phyloP scores from a whole-genome alignment of 176 grass and related monocot genomes.

The Lolium multiflorum region DNA sequence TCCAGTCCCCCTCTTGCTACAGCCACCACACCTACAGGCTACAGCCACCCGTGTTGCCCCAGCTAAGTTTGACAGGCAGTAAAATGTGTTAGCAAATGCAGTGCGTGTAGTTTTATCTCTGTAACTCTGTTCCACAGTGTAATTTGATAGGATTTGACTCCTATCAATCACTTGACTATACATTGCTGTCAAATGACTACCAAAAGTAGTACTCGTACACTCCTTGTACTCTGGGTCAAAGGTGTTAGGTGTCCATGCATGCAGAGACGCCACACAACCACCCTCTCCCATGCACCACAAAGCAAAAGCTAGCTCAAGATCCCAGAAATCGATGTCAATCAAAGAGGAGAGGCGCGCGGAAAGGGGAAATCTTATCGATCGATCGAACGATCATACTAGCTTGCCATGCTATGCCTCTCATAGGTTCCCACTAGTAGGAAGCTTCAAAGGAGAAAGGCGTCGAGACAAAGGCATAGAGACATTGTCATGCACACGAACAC shows the following conservation, averaged over 20 bases:
- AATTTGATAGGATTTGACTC: neutral
- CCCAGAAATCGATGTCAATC: slow-evolving; percentile 66
- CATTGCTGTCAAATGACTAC: neutral
- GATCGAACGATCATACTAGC: neutral
- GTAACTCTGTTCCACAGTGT: neutral
- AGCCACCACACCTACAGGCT: neutral
- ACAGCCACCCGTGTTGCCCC: neutral
- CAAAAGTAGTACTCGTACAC: neutral
- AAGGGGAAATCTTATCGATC: slow-evolving; percentile 27
- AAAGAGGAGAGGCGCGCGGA: slow-evolving; percentile 10
- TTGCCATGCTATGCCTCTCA: slow-evolving; percentile 32
- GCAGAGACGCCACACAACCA: neutral
- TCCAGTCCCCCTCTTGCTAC: neutral
- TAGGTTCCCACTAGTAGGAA: slow-evolving; percentile 56
- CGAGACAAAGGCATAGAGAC: slow-evolving; percentile 44
- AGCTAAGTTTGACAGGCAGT: neutral
- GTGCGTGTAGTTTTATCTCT: neutral
- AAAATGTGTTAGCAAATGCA: neutral
- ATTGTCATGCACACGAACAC: slow-evolving; percentile 58
- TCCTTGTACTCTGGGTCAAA: slow-evolving; percentile 29
- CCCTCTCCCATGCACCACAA: neutral
- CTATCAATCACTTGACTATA: neutral
- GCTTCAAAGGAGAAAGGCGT: slow-evolving; percentile 52
- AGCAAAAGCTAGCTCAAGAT: slow-evolving; percentile 53
- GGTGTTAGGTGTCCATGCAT: slow-evolving; percentile 47